These are phyloP conservation scores for Tetrapisispora iriomotensis DNA, from an alignment of 805 yeast species.

Conservation along the genomic window DNA sequence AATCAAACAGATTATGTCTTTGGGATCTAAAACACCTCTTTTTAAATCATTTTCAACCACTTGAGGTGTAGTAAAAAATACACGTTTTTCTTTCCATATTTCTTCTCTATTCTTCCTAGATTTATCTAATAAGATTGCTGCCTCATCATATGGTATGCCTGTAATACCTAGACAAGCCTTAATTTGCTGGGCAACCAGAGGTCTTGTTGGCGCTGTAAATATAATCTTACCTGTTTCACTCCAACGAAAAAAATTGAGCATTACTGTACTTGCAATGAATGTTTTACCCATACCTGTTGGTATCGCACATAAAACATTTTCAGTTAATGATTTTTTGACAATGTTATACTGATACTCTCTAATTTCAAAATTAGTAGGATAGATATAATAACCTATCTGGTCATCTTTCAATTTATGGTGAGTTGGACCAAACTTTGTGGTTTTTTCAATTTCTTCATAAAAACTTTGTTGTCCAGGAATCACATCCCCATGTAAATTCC, in stretches of 20 bases:
- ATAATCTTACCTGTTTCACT: constrained; percentile 67
- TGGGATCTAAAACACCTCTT: constrained; percentile 68
- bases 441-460: constrained; percentile 32
- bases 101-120: constrained; percentile 52
- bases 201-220: constrained; percentile 95
- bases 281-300: constrained; percentile 99
- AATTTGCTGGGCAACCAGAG: constrained; percentile 92
- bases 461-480: constrained; percentile 22
- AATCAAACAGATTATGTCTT: constrained; percentile 61
- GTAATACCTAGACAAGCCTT: constrained; percentile 83
- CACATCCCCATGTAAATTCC: constrained; percentile 27
- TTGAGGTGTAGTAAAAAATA: constrained; percentile 93
- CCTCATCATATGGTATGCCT: constrained; percentile 66
- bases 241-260: constrained; percentile 87
- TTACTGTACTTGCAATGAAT: constrained; percentile 87
- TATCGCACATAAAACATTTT: constrained; percentile 75
- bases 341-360: constrained; percentile 87
- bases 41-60: constrained; percentile 85
- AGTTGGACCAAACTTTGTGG: constrained; percentile 33
- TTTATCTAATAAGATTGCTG: constrained; percentile 66
- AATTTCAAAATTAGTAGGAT: constrained; percentile 76
- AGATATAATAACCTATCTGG: constrained; percentile 43
- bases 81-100: constrained; percentile 69
- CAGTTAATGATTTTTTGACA: constrained; percentile 57
- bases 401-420: constrained; percentile 41